Percentiles rank a stretch among this genome's conserved stretches.
These are phyloP conservation scores for Daedalea quercina DNA, from an alignment of 768 basidiomycete species.

Conservation along the genomic window DNA sequence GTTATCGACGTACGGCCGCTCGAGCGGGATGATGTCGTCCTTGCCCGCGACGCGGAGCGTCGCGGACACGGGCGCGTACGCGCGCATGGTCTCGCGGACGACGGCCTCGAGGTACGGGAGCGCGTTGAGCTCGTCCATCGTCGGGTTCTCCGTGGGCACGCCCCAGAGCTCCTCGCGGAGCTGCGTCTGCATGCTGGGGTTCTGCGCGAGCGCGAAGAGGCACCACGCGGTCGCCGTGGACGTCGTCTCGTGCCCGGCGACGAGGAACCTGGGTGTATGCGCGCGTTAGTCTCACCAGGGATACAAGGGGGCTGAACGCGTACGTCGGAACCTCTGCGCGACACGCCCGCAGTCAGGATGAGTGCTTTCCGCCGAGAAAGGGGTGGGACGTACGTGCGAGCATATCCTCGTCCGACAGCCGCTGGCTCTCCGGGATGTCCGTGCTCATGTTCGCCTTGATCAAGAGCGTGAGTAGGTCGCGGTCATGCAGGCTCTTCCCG, in stretches of 20 bases:
- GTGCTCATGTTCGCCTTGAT: constrained; percentile 60
- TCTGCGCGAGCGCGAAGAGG: constrained; percentile 31
- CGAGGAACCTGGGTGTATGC: constrained; percentile 13
- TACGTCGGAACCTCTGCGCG: constrained; percentile 12
- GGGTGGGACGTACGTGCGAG: constrained; percentile 36
- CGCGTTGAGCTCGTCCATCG: constrained; percentile 61
- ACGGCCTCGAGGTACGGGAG: constrained; percentile 68
- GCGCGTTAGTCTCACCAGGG: neutral
- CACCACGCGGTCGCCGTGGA: constrained; percentile 29
- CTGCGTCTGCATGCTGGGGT: constrained; percentile 28
- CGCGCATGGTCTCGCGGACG: constrained; percentile 51
- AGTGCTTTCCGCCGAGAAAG: neutral
- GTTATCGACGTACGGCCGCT: constrained; percentile 21
- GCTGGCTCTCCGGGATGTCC: constrained; percentile 47
- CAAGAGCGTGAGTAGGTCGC: constrained; percentile 52
- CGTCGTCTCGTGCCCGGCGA: constrained; percentile 40
- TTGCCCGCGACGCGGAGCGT: constrained; percentile 41
- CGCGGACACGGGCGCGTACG: constrained; percentile 44
- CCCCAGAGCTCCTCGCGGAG: constrained; percentile 34
- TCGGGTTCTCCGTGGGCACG: constrained; percentile 39
- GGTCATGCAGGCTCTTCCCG: constrained; percentile 11
- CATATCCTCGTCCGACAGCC: constrained; percentile 60
- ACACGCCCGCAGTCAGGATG: neutral
- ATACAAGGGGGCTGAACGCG: neutral
- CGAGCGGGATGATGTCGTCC: constrained; percentile 48